Evolutionary conservation across 2,329 filamentous ascomycete genomes (phyloP), one percentile per base, ranked within the genome.

Genomic region (Chrysoporthe puriensis): DNA sequence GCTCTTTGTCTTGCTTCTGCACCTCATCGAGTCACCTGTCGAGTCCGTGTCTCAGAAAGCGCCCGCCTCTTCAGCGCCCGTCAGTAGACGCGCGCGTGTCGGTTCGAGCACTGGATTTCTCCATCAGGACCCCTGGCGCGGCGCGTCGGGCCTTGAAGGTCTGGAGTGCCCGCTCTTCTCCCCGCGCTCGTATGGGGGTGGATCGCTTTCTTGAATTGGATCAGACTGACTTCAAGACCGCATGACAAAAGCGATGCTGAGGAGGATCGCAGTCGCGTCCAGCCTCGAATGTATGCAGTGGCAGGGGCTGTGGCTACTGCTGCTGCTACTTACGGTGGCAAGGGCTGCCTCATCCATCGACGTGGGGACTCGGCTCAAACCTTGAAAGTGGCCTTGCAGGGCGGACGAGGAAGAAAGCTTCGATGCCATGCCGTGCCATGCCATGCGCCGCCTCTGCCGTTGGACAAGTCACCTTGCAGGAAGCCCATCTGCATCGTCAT

Each of bases 401-500:
- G 52, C 52, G 26, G 52, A 50, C 21, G 26, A 58, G 52, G 34
- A 46, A 50, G 34, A 40, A 36, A 61, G 59, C 26, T 18, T 46
- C 59, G 48, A 18, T 5, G 9, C 59, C 59, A 48, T 48, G 42
- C 59, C 43, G 6, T 58, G 46, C 52, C 18, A 34, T 58, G 34
- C 52, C 26, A 43, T 16, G 56, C 63, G 40, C 44, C 52, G 52
- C 62, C 54, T 58, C 48, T 54, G 52, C 36, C 63, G 46, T 54
- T 50, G 46, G 44, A 58, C 63, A 65, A 59, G 48, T 65, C 63
- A 65, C 26, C 63, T 13, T 65, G 63, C 63, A 65, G 63, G 48
- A 60, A 44, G 60, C 54, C 63, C 63, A 14, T 65, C 50, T 65
- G 54, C 56, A 65, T 65, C 54, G 63, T 60, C 63, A 59, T 65